A percentile compares a stretch with the other conserved stretches of the same genome.
These are phyloP conservation scores for Tuber microsphaerosporum DNA, from an alignment of 495 filamentous ascomycete genomes.

Conservation along the genomic window DNA sequence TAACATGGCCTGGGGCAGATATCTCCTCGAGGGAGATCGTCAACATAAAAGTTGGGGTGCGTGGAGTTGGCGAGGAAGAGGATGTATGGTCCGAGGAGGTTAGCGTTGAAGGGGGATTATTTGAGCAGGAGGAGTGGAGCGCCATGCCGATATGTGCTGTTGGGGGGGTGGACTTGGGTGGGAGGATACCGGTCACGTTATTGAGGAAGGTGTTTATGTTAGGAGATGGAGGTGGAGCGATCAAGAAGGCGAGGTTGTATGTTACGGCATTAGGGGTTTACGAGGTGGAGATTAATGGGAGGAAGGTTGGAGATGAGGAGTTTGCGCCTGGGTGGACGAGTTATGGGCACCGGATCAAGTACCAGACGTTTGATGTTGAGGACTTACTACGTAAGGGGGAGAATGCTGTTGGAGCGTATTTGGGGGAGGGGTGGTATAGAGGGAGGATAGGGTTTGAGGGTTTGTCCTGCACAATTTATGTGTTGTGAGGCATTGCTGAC, in stretches of 20 bases:
- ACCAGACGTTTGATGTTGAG: slow-evolving; percentile 51
- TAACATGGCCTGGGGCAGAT: slow-evolving; percentile 1
- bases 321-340: slow-evolving; percentile 53
- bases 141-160: neutral
- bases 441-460: slow-evolving; percentile 47
- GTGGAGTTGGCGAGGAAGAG: neutral
- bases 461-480: neutral
- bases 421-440: slow-evolving; percentile 54
- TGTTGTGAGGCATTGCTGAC: neutral
- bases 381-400: slow-evolving; percentile 41
- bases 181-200: neutral
- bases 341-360: slow-evolving; percentile 49
- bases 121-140: neutral
- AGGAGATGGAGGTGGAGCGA: neutral
- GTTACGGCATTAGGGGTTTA: slow-evolving; percentile 51
- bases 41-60: neutral
- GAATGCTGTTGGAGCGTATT: slow-evolving; percentile 49
- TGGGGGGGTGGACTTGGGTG: neutral
- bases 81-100: neutral
- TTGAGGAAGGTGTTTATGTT: neutral
- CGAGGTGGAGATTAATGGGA: slow-evolving; percentile 49
- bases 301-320: slow-evolving; percentile 46
- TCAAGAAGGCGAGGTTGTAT: slow-evolving; percentile 45
- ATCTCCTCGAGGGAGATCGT: neutral
- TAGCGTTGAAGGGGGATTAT: neutral